Conservation (phyloP, 106 monocot genomes). For the Phalaenopsis aphrodite region DNA sequence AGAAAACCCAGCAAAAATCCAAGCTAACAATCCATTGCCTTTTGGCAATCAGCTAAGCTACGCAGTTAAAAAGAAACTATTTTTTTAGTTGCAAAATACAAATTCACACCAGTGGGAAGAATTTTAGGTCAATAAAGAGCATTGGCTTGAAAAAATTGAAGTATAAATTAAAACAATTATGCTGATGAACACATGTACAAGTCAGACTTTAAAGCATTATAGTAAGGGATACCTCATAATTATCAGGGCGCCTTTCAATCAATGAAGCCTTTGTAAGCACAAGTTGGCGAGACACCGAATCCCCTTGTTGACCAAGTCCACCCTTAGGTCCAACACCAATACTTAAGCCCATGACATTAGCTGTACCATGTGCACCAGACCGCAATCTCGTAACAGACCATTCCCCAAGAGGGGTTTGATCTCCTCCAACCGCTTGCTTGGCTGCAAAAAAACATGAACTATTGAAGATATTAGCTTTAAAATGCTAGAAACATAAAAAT, state of each 20-base stretch:
- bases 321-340: slow-evolving; percentile 92
- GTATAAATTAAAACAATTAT: neutral
- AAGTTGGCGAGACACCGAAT: slow-evolving; percentile 85
- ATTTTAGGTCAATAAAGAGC: neutral
- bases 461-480: slow-evolving; percentile 33
- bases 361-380: slow-evolving; percentile 88
- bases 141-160: neutral
- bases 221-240: slow-evolving; percentile 68
- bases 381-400: slow-evolving; percentile 93
- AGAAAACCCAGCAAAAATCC: neutral
- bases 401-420: slow-evolving; percentile 83
- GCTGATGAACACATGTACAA: neutral
- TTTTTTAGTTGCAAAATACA: neutral
- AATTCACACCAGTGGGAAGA: neutral
- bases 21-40: neutral
- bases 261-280: slow-evolving; percentile 86
- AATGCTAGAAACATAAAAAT: neutral
- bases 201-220: neutral
- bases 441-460: slow-evolving; percentile 50
- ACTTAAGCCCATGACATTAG: slow-evolving; percentile 46
- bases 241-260: slow-evolving; percentile 90
- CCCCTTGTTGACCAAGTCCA: slow-evolving; percentile 88
- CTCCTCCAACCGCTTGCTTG: slow-evolving; percentile 90
- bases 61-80: neutral
- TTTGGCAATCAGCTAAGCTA: neutral